A percentile compares a stretch with the other conserved stretches of the same genome.
These are phyloP conservation scores for Cinchona pubescens DNA, from an alignment of 257 asterid genomes.

Conservation along the genomic window DNA sequence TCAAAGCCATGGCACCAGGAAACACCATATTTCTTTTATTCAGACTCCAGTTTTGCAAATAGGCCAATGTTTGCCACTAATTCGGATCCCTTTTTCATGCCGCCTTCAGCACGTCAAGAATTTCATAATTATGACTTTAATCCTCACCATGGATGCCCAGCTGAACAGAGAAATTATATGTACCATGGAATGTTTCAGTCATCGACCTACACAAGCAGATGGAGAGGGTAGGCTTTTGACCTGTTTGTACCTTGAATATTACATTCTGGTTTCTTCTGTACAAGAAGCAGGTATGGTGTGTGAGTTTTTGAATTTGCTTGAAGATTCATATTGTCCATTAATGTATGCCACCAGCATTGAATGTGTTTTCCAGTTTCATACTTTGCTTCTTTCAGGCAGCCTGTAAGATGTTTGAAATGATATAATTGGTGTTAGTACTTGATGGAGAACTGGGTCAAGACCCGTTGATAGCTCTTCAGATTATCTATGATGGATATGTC, in stretches of 20 bases:
- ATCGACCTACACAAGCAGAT: constrained; percentile 2
- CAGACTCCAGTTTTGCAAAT: not conserved
- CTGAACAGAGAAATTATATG: not conserved
- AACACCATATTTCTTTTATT: not conserved
- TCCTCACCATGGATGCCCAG: not conserved
- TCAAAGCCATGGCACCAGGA: constrained; percentile 22
- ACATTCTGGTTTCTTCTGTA: not conserved
- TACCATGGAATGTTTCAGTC: not conserved
- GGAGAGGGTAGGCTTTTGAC: not conserved
- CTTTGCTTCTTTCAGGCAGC: too few species aligned
- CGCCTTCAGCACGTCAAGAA: constrained; percentile 5
- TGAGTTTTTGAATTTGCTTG: not conserved
- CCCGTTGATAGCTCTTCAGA: too few species aligned
- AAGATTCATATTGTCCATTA: not conserved
- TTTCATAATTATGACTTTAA: not conserved
- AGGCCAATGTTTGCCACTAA: not conserved
- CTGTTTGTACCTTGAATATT: not conserved
- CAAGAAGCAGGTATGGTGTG: not conserved
- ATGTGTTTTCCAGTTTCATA: too few species aligned
- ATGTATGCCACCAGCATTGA: too few species aligned
- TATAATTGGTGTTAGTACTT: too few species aligned
- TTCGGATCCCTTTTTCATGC: constrained; percentile 3
- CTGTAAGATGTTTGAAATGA: too few species aligned
- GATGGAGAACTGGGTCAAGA: too few species aligned
- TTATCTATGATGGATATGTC: too few species aligned